Evolutionary conservation across 2,329 filamentous ascomycete species (phyloP), one percentile per base, ranked within the genome.

Genomic region (Colletotrichum gigasporum): DNA sequence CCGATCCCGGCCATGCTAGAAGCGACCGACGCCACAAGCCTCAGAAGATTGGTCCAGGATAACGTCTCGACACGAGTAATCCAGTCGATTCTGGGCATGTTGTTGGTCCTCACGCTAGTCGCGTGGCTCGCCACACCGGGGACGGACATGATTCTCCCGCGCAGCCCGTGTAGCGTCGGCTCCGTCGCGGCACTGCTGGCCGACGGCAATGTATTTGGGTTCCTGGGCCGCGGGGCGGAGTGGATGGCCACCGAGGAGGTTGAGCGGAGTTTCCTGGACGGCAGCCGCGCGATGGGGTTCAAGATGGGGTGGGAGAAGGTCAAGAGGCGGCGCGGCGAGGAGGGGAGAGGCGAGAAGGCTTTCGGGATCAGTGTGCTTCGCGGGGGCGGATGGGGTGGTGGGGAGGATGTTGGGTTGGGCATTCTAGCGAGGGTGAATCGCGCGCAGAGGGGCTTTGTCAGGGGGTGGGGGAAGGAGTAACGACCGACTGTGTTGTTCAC

Each of bases 201-300:
- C 1, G 78, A 78, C 24, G 78, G 77, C 1, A 78, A 80, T 61
- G 60, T 79, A 3, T 69, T 77, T 28, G 70, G 72, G 2, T 67
- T 71, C 32, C 67, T 75, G 6, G 67, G 68, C 2, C 65, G 70
- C 3, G 71, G 69, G 4, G 69, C 71, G 5, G 71, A 74, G 68
- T 73, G 72, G 71, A 66, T 67, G 64, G 16, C 45, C n/a, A 45
- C 39, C 4, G 58, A 51, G 2, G 71, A 70, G 48, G 56, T 71
- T 30, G 59, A 65, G 20, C 52, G 20, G 0, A 61, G 63, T 3
- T 71, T 73, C 48, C 52, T 63, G 24, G 69, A 71, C 20, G 68
- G 71, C 50, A 71, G 71, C 53, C 68, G 68, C 14, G 68, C 56
- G 9, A 72, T 71, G 59, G 67, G 68, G 16, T 73, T 74, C 62